Evolutionary conservation across 2,329 filamentous ascomycete genomes (phyloP).

Genomic region (Colletotrichum australisinense): DNA sequence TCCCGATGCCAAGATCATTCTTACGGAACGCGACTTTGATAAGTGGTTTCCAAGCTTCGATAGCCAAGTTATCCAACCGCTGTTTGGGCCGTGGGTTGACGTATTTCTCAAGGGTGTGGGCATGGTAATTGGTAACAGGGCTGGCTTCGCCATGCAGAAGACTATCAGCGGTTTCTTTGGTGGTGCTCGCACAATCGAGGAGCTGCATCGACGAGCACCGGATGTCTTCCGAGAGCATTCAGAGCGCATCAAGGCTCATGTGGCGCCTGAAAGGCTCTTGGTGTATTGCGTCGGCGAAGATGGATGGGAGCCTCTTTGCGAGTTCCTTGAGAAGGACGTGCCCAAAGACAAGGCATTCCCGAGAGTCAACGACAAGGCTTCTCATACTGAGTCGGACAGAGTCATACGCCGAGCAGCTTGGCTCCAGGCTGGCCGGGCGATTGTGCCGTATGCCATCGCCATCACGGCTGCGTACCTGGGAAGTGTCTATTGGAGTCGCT

Average conservation of each 20-base stretch:
- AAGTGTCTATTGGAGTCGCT: not conserved
- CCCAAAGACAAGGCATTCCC: slow-evolving; percentile 48
- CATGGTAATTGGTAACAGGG: slow-evolving; percentile 46
- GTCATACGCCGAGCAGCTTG: slow-evolving; percentile 57
- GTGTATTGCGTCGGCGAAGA: slow-evolving; percentile 40
- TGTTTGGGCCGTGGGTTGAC: slow-evolving; percentile 37
- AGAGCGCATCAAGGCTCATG: slow-evolving; percentile 27
- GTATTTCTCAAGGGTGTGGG: slow-evolving; percentile 40
- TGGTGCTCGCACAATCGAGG: not conserved
- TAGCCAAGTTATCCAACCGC: slow-evolving; percentile 42
- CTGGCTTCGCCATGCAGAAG: slow-evolving; percentile 41
- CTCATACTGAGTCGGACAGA: not conserved
- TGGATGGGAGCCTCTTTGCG: slow-evolving; percentile 57
- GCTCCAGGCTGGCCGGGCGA: slow-evolving; percentile 46
- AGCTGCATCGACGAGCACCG: not conserved
- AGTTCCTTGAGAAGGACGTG: slow-evolving; percentile 49
- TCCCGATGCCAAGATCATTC: slow-evolving; percentile 48
- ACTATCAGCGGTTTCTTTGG: slow-evolving; percentile 43
- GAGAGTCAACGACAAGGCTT: slow-evolving; percentile 43
- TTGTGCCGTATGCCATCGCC: not conserved
- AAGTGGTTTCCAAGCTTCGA: slow-evolving; percentile 46
- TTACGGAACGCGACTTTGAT: slow-evolving; percentile 45
- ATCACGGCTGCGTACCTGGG: not conserved
- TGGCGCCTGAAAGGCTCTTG: slow-evolving; percentile 25
- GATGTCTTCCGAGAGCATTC: slow-evolving; percentile 24